Evolutionary conservation across 306 rosid species (phyloP), one percentile per base, ranked within the genome.

Genomic region (Leucaena leucocephala): DNA sequence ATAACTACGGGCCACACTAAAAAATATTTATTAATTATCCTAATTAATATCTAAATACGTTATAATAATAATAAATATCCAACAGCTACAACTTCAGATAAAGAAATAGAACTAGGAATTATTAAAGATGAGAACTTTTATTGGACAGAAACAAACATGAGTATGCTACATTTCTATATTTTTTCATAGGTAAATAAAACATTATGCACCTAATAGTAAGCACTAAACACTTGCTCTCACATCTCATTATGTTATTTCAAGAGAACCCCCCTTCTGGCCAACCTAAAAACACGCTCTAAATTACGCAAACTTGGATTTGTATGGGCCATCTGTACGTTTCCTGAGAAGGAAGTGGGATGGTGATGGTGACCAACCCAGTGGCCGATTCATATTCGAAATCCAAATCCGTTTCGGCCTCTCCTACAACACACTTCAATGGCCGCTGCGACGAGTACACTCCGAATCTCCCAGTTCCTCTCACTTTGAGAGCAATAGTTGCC

Each of bases 391-490:
- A 87, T 59, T 33, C 40, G 65, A 86, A 91, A 57, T 84, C 75
- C 0, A 86, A 91, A 57, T 84, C 75, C 0, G 85, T 84, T 70
- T 84, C 90, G 13, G 36, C 38, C 7, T 84, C 85, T 76, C 75
- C 93, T 0, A 93, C 81, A 1, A 48, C 46, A 78, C 94, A 96
- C 75, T 81, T 87, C 19, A 83, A 68, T 1, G 97, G 98, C 1
- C 43, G 69, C 78, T 86, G 92, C 33, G 98, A 95, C 33, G 83
- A 87, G 87, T 92, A 95, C 2, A 88, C 84, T 17, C 96, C 98
- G n/a, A 92, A 90, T 35, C 91, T 85, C 8, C 97, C 98, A 17
- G 88, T 86, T 67, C 98, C 98, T 74, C 92, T 84, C 7, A 86
- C 91, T 76, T 72, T 84, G 58, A 96, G 52, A 44, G 64, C 36